Evolutionary conservation across 345 rosid species (phyloP).

Genomic region (Balakata baccata): DNA sequence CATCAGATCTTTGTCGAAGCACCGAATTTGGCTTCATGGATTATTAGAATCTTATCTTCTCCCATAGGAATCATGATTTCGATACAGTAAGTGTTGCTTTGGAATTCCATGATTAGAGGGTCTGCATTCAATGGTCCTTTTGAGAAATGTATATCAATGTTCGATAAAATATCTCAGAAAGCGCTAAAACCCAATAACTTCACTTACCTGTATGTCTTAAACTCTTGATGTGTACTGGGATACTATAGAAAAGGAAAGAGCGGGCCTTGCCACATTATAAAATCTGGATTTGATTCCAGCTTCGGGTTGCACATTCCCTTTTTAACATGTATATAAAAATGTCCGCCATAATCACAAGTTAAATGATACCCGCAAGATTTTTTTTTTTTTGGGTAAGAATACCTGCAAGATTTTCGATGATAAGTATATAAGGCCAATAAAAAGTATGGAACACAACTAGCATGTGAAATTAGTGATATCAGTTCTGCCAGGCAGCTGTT

Average conservation of each 20-base stretch:
- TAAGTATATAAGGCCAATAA: conserved; percentile 25
- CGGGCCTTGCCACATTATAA: conserved; percentile 29
- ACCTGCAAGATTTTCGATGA: conserved; percentile 39
- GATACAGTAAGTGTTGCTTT: conserved; percentile 8
- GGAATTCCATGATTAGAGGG: conserved; percentile 26
- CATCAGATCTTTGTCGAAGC: conserved; percentile 29
- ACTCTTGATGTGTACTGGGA: conserved; percentile 14
- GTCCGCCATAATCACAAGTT: conserved; percentile 6
- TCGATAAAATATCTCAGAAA: conserved; percentile 22
- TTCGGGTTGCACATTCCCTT: conserved; percentile 24
- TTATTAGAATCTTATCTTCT: conserved; percentile 29
- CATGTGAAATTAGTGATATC: conserved; percentile 23
- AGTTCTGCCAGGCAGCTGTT: conserved; percentile 36
- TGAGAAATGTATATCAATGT: conserved; percentile 13
- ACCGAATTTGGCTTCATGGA: conserved; percentile 29
- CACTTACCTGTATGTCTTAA: conserved; percentile 25
- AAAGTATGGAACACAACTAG: conserved; percentile 30
- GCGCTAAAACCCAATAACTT: conserved; percentile 20
- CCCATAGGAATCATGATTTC: conserved; percentile 17
- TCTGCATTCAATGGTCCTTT: conserved; percentile 20
- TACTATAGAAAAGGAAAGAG: conserved; percentile 21
- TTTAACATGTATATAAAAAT: conserved; percentile 21
- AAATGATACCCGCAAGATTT: conserved; percentile 22
- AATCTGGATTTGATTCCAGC: conserved; percentile 28
- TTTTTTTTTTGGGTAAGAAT: too few relatives aligned